Conservation (phyloP, 139 green algal species). For the Tetradesmus obliquus region DNA sequence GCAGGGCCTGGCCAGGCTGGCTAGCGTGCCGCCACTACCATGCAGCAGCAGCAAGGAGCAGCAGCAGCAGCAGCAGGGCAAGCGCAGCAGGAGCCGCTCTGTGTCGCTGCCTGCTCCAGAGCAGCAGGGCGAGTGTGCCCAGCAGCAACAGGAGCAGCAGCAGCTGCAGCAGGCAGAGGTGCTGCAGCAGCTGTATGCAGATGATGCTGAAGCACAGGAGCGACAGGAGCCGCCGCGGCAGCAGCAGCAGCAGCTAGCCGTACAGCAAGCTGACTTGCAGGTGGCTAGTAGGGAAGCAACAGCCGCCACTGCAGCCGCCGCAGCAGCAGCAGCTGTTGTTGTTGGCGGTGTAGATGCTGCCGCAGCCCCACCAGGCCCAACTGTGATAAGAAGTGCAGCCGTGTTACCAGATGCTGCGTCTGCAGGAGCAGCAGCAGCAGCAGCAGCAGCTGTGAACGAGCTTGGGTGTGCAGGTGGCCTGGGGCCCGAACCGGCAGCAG, state of each 20-base stretch:
- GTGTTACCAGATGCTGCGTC: neutral
- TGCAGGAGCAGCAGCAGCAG: too few species aligned
- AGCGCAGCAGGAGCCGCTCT: neutral
- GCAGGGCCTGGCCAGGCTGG: neutral
- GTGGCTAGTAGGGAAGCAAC: neutral
- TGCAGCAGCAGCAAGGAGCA: neutral
- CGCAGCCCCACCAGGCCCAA: neutral
- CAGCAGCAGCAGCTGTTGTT: neutral
- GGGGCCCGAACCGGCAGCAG: neutral
- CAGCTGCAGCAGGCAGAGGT: neutral
- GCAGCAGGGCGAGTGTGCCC: neutral
- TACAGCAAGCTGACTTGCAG: neutral
- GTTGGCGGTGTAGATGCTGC: neutral
- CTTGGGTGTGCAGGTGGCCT: neutral
- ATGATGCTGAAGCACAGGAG: neutral
- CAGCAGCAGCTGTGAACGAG: neutral
- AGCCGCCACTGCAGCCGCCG: neutral
- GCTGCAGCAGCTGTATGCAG: neutral
- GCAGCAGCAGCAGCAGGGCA: constrained; percentile 6
- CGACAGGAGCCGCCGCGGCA: neutral
- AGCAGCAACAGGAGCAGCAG: neutral
- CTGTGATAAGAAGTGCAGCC: neutral
- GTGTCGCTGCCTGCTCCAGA: neutral
- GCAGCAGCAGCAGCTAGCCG: neutral
- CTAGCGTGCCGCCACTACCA: neutral